Conservation (phyloP, 2,329 filamentous ascomycete genomes). For the Cladosporium phlei region DNA sequence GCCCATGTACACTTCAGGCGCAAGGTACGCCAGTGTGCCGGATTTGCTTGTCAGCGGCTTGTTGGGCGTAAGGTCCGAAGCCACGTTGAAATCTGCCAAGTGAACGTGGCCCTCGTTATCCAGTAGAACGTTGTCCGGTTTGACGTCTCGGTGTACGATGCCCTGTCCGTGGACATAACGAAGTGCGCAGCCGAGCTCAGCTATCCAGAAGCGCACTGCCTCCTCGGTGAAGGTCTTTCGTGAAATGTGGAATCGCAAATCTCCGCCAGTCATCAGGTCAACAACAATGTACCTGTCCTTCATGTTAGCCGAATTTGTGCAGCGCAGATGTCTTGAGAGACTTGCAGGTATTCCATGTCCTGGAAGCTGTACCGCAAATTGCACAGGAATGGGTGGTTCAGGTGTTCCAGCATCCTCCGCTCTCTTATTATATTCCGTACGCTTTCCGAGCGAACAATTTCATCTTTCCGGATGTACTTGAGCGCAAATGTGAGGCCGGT, state of each 20-base stretch:
- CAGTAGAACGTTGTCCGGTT: conserved; percentile 85
- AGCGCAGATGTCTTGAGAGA: neutral
- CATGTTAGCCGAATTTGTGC: neutral
- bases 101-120: conserved; percentile 92
- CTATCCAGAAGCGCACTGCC: conserved; percentile 93
- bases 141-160: conserved; percentile 87
- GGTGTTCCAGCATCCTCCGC: conserved; percentile 93
- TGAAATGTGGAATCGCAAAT: conserved; percentile 95
- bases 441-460: conserved; percentile 96
- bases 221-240: conserved; percentile 98
- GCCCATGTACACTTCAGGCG: conserved; percentile 89
- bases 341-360: conserved; percentile 96
- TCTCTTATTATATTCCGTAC: conserved; percentile 98
- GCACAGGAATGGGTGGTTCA: conserved; percentile 97
- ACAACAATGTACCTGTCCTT: conserved; percentile 75
- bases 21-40: conserved; percentile 89
- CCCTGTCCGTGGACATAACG: conserved; percentile 79
- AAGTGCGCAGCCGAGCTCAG: conserved; percentile 86
- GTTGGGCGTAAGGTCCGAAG: conserved; percentile 81
- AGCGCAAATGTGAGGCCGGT: conserved; percentile 89
- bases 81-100: conserved; percentile 97
- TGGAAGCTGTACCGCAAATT: conserved; percentile 99
- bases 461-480: conserved; percentile 98
- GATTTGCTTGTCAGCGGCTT: conserved; percentile 91
- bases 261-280: conserved; percentile 95